A percentile compares a stretch with the other conserved stretches of the same genome.
Conservation (phyloP, 192 early-diverging fungal genomes). For the Entomortierella parvispora region DNA sequence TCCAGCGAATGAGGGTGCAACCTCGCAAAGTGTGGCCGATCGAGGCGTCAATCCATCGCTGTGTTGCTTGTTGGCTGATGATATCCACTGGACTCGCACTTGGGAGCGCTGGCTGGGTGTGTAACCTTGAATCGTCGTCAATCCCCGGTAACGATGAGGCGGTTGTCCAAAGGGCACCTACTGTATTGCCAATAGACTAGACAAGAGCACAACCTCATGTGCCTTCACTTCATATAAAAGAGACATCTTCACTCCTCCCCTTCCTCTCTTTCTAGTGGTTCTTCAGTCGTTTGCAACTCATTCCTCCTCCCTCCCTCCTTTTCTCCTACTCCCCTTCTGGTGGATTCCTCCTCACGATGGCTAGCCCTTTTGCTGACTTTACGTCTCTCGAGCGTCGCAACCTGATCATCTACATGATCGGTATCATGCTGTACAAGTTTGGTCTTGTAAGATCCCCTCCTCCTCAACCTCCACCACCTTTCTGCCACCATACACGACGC, state of each 20-base stretch:
- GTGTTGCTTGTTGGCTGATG: too few species aligned
- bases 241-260: background rate
- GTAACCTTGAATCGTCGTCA: too few species aligned
- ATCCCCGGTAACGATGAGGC: too few species aligned
- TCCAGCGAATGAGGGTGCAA: too few species aligned
- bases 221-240: background rate
- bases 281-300: background rate
- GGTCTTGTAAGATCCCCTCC: slow-evolving; percentile 49
- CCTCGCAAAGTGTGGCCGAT: too few species aligned
- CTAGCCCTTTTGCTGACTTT: slow-evolving; percentile 56
- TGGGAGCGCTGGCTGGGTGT: too few species aligned
- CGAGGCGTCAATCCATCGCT: too few species aligned
- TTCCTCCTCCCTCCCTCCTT: background rate
- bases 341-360: slow-evolving; percentile 2
- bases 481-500: background rate
- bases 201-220: too few species aligned
- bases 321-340: background rate
- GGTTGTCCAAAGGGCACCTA: too few species aligned
- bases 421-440: slow-evolving; percentile 71
- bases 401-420: slow-evolving; percentile 62
- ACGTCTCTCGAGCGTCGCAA: slow-evolving; percentile 57
- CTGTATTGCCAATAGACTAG: too few species aligned
- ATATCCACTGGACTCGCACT: too few species aligned
- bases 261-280: background rate
- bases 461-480: background rate